phyloP scores from a whole-genome alignment of 1,139 yeast species.

The Suhomyces bribrorum region DNA sequence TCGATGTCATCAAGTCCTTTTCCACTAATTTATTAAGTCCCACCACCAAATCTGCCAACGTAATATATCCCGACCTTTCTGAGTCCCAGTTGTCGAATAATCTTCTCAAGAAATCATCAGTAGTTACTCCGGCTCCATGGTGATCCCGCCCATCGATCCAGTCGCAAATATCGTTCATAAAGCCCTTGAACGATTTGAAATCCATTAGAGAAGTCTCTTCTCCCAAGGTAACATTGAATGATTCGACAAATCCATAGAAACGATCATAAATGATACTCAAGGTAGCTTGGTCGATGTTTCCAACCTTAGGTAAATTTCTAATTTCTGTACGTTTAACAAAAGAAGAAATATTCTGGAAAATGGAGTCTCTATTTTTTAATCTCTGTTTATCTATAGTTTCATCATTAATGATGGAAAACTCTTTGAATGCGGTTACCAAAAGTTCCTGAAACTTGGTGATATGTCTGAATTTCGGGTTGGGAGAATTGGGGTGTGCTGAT shows the following conservation, averaged over 20 bases:
- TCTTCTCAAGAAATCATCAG: constrained; percentile 56
- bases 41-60: constrained; percentile 65
- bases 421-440: constrained; percentile 88
- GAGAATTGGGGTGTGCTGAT: constrained; percentile 74
- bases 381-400: constrained; percentile 70
- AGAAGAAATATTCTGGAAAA: constrained; percentile 80
- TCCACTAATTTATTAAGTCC: constrained; percentile 75
- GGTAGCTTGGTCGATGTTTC: constrained; percentile 57
- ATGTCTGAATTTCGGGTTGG: constrained; percentile 61
- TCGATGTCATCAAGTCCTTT: constrained; percentile 73
- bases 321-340: constrained; percentile 92
- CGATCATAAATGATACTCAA: constrained; percentile 79
- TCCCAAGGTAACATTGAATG: constrained; percentile 65
- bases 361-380: constrained; percentile 69
- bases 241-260: constrained; percentile 74
- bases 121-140: constrained; percentile 22
- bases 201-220: constrained; percentile 74
- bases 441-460: constrained; percentile 88
- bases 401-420: constrained; percentile 79
- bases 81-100: constrained; percentile 74
- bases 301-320: constrained; percentile 76
- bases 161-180: constrained; percentile 79
- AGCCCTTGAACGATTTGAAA: constrained; percentile 65
- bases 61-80: constrained; percentile 53
- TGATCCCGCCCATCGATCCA: constrained; percentile 51